These are phyloP conservation scores for Salvia splendens DNA, from an alignment of 257 asterid genomes.

Conservation along the genomic window DNA sequence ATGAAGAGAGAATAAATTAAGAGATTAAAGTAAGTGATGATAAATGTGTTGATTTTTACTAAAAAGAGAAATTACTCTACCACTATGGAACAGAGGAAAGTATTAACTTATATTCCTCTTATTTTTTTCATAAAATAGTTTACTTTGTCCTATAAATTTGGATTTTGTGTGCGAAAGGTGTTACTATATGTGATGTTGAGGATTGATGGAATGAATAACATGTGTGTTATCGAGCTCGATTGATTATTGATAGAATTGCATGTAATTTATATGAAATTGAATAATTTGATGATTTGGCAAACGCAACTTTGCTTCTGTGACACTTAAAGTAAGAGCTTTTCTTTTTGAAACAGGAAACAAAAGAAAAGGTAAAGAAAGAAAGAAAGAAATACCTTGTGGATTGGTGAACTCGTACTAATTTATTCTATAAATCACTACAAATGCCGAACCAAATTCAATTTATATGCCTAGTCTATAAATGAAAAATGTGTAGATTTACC, in stretches of 20 bases:
- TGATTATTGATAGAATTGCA: conserved; percentile 22
- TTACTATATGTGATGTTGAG: neutral
- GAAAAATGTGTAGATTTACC: neutral
- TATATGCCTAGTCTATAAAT: neutral
- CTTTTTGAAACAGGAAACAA: conserved; percentile 26
- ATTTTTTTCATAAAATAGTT: too few species aligned
- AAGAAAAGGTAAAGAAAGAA: neutral
- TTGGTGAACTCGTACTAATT: neutral
- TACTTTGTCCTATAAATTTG: neutral
- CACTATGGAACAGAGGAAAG: too few species aligned
- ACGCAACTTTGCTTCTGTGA: conserved; percentile 35
- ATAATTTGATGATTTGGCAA: conserved; percentile 12
- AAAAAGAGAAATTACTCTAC: too few species aligned
- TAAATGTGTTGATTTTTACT: too few species aligned
- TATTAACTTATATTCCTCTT: too few species aligned
- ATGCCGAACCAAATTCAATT: neutral
- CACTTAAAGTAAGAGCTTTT: conserved; percentile 35
- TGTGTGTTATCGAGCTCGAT: neutral
- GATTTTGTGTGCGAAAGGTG: neutral
- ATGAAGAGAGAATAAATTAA: too few species aligned
- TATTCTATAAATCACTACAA: neutral
- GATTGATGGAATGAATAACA: neutral
- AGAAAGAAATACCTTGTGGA: neutral
- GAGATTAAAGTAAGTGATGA: too few species aligned
- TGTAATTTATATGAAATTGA: conserved; percentile 27